A percentile compares a stretch with the other conserved stretches of the same genome.
These are phyloP conservation scores for Mucor circinelloides DNA, from an alignment of 371 early-diverging fungal genomes.

Conservation along the genomic window DNA sequence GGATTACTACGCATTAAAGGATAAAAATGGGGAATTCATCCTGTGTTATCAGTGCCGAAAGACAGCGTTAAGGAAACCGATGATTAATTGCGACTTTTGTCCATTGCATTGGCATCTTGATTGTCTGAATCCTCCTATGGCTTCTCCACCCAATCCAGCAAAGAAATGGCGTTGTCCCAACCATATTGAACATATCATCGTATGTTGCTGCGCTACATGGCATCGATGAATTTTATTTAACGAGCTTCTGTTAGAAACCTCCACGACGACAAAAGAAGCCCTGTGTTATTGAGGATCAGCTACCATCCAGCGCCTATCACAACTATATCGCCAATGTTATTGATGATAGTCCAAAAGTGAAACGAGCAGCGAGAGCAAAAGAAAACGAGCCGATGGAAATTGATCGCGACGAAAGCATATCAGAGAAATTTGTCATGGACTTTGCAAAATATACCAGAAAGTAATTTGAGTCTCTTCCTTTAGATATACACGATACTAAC, in stretches of 20 bases:
- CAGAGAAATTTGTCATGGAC: slow-evolving; percentile 4
- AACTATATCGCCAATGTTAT: background rate
- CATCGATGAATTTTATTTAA: too few species aligned
- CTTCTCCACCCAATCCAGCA: slow-evolving; percentile 59
- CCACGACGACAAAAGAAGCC: slow-evolving; percentile 25
- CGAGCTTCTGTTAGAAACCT: slow-evolving; percentile 18
- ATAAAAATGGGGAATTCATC: slow-evolving; percentile 55
- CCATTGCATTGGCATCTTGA: slow-evolving; percentile 85
- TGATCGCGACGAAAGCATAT: background rate
- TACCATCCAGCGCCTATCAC: background rate
- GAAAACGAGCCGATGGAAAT: background rate
- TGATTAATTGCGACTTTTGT: slow-evolving; percentile 87
- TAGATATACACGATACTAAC: background rate
- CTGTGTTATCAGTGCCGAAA: slow-evolving; percentile 66
- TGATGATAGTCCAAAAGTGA: background rate
- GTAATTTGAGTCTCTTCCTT: background rate
- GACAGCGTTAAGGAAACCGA: slow-evolving; percentile 53
- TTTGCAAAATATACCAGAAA: slow-evolving; percentile 5
- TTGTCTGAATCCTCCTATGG: slow-evolving; percentile 78
- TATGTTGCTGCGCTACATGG: slow-evolving; percentile 1
- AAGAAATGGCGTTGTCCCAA: slow-evolving; percentile 89
- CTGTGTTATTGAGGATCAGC: background rate
- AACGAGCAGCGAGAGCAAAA: background rate
- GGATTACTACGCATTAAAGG: slow-evolving; percentile 53
- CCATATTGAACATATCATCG: slow-evolving; percentile 74